Evolutionary conservation across 2,329 filamentous ascomycete genomes (phyloP).

Genomic region (Sporothrix curviconia): DNA sequence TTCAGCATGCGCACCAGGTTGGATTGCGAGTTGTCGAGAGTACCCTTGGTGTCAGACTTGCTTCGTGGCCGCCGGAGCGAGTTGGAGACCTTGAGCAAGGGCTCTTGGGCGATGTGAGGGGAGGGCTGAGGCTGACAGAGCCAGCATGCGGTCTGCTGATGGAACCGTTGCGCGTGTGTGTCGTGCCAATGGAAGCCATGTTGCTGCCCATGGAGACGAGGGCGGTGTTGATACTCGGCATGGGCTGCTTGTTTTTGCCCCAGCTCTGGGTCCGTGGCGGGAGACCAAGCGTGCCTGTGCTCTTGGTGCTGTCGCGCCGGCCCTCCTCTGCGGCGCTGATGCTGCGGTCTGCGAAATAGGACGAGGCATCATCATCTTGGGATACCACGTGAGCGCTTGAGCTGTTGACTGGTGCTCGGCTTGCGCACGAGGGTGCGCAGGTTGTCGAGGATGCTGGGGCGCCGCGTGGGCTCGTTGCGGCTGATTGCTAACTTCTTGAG

Average conservation of each 20-base stretch:
- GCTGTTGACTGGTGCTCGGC: constrained; percentile 37
- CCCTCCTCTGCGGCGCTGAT: constrained; percentile 17
- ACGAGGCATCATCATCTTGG: constrained; percentile 29
- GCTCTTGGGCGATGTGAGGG: constrained; percentile 38
- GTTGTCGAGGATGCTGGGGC: constrained; percentile 48
- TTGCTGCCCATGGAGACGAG: constrained; percentile 49
- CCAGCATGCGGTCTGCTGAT: constrained; percentile 35
- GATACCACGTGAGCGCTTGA: constrained; percentile 42
- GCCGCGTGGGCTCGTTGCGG: constrained; percentile 36
- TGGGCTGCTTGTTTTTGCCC: constrained; percentile 40
- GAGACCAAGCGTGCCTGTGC: constrained; percentile 45
- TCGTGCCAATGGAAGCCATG: constrained; percentile 49
- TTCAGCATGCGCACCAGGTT: constrained; percentile 47
- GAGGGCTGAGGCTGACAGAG: constrained; percentile 30
- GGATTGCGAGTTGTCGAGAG: constrained; percentile 31
- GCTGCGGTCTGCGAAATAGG: constrained; percentile 25
- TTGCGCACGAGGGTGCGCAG: constrained; percentile 45
- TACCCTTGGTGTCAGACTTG: constrained; percentile 46
- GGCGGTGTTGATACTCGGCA: constrained; percentile 54
- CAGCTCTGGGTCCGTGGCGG: constrained; percentile 46
- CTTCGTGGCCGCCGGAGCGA: constrained; percentile 48
- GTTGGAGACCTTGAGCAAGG: constrained; percentile 42
- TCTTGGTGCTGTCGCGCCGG: constrained; percentile 28
- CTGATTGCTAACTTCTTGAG: constrained; percentile 56
- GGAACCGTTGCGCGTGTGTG: constrained; percentile 54